Conservation (phyloP, 306 rosid genomes). For the Trifolium pratense region DNA sequence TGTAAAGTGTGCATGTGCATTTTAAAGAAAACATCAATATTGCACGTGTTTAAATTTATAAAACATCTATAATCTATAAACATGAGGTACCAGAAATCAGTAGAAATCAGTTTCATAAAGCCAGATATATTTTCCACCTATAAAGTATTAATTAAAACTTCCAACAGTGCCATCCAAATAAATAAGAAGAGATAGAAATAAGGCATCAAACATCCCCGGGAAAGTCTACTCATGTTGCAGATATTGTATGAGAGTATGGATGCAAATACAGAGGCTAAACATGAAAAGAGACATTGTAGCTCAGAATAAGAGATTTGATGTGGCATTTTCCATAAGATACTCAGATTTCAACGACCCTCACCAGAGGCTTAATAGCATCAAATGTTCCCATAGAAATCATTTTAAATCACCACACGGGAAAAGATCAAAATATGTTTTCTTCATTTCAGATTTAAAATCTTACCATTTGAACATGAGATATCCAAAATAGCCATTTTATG, state of each 20-base stretch:
- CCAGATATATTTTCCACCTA: constrained; percentile 1
- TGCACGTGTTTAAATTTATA: neutral
- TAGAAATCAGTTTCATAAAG: constrained; percentile 43
- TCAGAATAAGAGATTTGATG: neutral
- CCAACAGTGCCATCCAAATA: constrained; percentile 6
- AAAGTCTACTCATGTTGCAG: constrained; percentile 19
- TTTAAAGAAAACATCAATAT: neutral
- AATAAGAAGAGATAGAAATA: neutral
- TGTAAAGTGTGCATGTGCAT: constrained; percentile 34
- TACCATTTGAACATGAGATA: constrained; percentile 17
- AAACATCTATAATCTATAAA: constrained; percentile 1
- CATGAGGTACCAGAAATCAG: constrained; percentile 50
- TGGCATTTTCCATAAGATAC: constrained; percentile 20
- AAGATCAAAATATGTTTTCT: constrained; percentile 12
- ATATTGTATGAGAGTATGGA: neutral
- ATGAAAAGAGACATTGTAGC: constrained; percentile 3
- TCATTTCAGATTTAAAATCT: constrained; percentile 25
- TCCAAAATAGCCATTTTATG: neutral
- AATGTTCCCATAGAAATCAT: constrained; percentile 8
- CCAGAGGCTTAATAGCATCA: neutral
- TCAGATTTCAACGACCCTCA: neutral
- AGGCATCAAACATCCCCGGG: neutral
- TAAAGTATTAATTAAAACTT: constrained; percentile 1
- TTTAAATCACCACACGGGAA: constrained; percentile 1
- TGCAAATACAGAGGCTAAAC: constrained; percentile 28